Conservation (phyloP, 106 monocot species). For the Iris macrosiphon region DNA sequence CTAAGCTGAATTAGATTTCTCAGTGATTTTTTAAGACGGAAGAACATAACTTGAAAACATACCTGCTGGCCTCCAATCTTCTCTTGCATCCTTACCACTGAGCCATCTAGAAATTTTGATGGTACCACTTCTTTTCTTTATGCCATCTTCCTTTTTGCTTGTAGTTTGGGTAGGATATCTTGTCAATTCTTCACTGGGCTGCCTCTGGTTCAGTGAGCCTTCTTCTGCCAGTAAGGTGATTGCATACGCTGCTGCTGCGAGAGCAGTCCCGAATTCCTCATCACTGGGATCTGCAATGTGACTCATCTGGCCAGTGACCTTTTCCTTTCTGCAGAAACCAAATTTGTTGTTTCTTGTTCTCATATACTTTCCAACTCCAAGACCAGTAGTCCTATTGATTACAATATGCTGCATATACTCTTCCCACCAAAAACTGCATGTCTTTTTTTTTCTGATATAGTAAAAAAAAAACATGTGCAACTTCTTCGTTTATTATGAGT, state of each 20-base stretch:
- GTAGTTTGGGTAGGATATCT: slow-evolving; percentile 11
- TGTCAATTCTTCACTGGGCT: slow-evolving; percentile 4
- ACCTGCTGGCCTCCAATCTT: slow-evolving; percentile 41
- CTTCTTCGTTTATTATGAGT: background rate
- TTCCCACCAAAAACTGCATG: too few species aligned
- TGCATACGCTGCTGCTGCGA: slow-evolving; percentile 77
- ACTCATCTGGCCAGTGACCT: slow-evolving; percentile 32
- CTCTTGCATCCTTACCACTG: slow-evolving; percentile 34
- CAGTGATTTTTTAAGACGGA: background rate
- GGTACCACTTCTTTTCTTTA: slow-evolving; percentile 8
- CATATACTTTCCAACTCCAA: background rate
- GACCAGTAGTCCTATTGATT: background rate
- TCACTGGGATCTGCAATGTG: slow-evolving; percentile 10
- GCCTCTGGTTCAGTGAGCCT: slow-evolving; percentile 20
- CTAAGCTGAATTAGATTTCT: background rate
- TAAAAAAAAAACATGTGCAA: background rate
- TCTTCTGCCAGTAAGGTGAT: slow-evolving; percentile 33
- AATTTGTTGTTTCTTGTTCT: background rate
- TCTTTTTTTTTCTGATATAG: too few species aligned
- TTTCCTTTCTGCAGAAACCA: slow-evolving; percentile 26
- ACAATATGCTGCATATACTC: too few species aligned
- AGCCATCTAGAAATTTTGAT: slow-evolving; percentile 47
- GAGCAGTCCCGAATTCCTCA: slow-evolving; percentile 34
- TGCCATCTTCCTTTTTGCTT: slow-evolving; percentile 30
- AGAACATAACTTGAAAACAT: background rate